Percentiles rank a stretch among this genome's conserved stretches.
Evolutionary conservation across 805 yeast genomes (phyloP).

Genomic region (Candida hispaniensis): DNA sequence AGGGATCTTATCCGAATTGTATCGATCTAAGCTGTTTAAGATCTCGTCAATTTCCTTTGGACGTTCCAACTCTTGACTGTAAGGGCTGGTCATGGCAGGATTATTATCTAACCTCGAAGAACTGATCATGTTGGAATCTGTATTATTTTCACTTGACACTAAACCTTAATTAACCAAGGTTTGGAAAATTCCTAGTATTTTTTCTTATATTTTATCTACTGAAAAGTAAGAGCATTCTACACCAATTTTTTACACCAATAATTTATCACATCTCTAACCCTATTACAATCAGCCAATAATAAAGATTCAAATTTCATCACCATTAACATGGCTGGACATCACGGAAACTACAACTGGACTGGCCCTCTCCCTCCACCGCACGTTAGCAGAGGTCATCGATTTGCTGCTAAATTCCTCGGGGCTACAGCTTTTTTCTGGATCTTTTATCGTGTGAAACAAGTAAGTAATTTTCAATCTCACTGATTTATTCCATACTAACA

Average conservation of each 20-base stretch:
- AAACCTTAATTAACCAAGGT: too few relatives aligned
- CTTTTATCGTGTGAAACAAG: slow-evolving; percentile 68
- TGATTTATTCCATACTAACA: slow-evolving; percentile 6
- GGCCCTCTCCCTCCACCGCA: slow-evolving; percentile 63
- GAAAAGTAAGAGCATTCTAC: too few relatives aligned
- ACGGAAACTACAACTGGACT: slow-evolving; percentile 27
- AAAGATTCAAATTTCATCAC: slow-evolving; percentile 11
- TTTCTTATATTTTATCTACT: too few relatives aligned
- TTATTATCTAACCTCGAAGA: too few relatives aligned
- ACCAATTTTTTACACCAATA: too few relatives aligned
- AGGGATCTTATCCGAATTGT: slow-evolving; percentile 35
- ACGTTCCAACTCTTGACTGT: too few relatives aligned
- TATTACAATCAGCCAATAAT: slow-evolving; percentile 10
- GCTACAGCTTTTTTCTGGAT: slow-evolving; percentile 89
- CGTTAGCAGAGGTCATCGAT: slow-evolving; percentile 44
- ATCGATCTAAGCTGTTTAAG: slow-evolving; percentile 35
- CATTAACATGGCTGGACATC: slow-evolving; percentile 21
- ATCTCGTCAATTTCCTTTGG: slow-evolving; percentile 35
- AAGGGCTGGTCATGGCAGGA: too few relatives aligned
- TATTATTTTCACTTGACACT: too few relatives aligned
- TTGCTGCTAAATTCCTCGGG: slow-evolving; percentile 59
- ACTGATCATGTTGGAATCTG: too few relatives aligned
- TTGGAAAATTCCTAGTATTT: too few relatives aligned
- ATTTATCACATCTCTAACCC: too few relatives aligned
- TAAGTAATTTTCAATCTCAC: slow-evolving; percentile 17